Conservation (phyloP, 2,329 filamentous ascomycete genomes). For the Colletotrichum graminicola region DNA sequence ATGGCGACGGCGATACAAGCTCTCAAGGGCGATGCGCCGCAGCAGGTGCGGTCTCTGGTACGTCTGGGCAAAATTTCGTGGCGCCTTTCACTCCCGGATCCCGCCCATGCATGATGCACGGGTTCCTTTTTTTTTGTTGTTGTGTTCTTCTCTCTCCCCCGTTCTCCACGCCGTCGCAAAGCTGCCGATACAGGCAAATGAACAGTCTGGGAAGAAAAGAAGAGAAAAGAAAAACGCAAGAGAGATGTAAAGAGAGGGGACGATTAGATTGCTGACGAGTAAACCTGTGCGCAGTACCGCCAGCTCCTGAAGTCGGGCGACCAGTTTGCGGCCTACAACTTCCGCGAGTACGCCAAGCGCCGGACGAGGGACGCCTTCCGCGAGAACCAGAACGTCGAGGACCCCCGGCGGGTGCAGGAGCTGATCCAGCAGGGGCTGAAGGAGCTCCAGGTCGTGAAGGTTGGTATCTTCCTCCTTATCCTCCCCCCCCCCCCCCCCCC, state of each 20-base stretch:
- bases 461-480: constrained; percentile 53
- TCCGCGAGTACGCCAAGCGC: constrained; percentile 94
- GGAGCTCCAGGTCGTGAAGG: constrained; percentile 92
- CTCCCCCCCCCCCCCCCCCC: background rate
- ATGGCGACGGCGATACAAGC: constrained; percentile 46
- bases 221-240: no score
- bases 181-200: background rate
- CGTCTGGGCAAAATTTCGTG: constrained; percentile 46
- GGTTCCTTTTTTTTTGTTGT: background rate
- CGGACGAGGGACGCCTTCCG: constrained; percentile 92
- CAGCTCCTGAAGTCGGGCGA: constrained; percentile 87
- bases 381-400: constrained; percentile 79
- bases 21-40: constrained; percentile 66
- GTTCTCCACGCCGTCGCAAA: background rate
- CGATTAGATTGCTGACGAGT: background rate
- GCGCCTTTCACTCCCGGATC: background rate
- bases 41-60: constrained; percentile 69
- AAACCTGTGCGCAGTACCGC: constrained; percentile 76
- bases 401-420: constrained; percentile 84
- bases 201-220: no score
- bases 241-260: background rate
- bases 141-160: no score
- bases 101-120: background rate
- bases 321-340: constrained; percentile 96
- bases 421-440: constrained; percentile 89